Conservation (phyloP, 306 rosid species). For the Potentilla sterilis region DNA sequence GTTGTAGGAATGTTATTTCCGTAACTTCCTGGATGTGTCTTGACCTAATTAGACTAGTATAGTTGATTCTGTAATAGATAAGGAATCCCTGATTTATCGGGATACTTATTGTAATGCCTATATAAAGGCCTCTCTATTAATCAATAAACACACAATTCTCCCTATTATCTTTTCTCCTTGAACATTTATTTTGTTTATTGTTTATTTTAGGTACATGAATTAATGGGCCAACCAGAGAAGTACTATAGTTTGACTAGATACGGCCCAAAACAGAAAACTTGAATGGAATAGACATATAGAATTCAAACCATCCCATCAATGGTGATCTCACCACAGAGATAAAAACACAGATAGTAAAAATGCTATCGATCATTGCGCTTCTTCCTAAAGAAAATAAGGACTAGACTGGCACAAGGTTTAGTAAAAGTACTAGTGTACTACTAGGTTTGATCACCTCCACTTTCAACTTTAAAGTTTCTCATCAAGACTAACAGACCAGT, state of each 20-base stretch:
- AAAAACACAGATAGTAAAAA: constrained; percentile 1
- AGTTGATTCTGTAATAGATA: too few species aligned
- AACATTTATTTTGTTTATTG: neutral
- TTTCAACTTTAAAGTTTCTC: constrained; percentile 7
- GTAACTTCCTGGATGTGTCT: too few species aligned
- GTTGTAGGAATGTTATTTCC: too few species aligned
- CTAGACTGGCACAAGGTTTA: constrained; percentile 25
- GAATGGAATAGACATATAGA: neutral
- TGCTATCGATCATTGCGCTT: constrained; percentile 28
- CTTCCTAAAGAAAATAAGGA: constrained; percentile 28
- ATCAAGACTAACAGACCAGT: neutral
- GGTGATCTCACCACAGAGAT: constrained; percentile 7
- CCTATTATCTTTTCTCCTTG: too few species aligned
- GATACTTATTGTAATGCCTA: too few species aligned
- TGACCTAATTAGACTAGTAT: too few species aligned
- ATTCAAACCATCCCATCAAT: constrained; percentile 24
- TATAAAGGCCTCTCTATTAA: too few species aligned
- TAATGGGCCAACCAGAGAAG: constrained; percentile 13
- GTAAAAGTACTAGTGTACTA: constrained; percentile 20
- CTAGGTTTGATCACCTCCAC: constrained; percentile 18
- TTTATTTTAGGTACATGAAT: neutral
- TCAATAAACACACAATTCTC: too few species aligned
- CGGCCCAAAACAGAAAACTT: neutral
- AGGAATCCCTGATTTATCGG: too few species aligned
- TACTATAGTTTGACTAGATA: constrained; percentile 10